Base-by-base conservation (phyloP, 768 basidiomycete genomes). In the Paxillus involutus region DNA sequence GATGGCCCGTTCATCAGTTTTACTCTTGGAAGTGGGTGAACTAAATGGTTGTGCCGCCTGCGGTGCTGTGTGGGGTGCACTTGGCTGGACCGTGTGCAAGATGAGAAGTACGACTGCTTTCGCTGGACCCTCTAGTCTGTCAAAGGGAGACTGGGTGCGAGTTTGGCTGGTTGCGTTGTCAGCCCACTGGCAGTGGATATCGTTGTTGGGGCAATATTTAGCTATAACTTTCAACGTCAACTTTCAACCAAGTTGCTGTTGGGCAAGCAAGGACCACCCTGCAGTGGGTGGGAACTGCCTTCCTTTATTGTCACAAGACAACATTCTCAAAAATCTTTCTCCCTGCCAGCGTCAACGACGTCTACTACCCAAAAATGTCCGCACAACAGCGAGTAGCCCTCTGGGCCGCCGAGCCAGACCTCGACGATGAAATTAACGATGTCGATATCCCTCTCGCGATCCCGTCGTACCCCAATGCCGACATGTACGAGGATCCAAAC, bases 391-490 rank as follows among this genome's bases (percentile, higher is more conserved):
- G 88, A 32, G 81, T 82, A 52, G 77, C 85, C 30, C 63, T 89
- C 21, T 91, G 89, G 89, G 82, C 82, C n/a, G 77, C 86, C 7
- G 90, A 92, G 61, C 80, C 82, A 6, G 91, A 92, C 63, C 77
- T 90, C 55, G 91, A 92, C 57, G 88, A 91, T 54, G 91, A 84
- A 29, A 72, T 83, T 21, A 77, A 80, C 59, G 83, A 89, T 63
- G 86, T 86, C 36, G 88, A 89, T 62, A 76, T 91, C 43, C 65
- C 65, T 29, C 58, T 70, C 51, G 6, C 70, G 0, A 67, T 70
- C 21, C 63, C 70, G 0, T 40, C 70, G 6, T 71, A 69, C 37
- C 52, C 61, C 44, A 30, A 59, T 47, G 6, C 62, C 45, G 69
- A 70, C 57, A 52, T 70, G 39, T 71, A 67, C 50, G 70, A 70